A percentile compares a stretch with the other conserved stretches of the same genome.
Conservation (phyloP, 2,329 filamentous ascomycete genomes). For the Aaosphaeria arxii region DNA sequence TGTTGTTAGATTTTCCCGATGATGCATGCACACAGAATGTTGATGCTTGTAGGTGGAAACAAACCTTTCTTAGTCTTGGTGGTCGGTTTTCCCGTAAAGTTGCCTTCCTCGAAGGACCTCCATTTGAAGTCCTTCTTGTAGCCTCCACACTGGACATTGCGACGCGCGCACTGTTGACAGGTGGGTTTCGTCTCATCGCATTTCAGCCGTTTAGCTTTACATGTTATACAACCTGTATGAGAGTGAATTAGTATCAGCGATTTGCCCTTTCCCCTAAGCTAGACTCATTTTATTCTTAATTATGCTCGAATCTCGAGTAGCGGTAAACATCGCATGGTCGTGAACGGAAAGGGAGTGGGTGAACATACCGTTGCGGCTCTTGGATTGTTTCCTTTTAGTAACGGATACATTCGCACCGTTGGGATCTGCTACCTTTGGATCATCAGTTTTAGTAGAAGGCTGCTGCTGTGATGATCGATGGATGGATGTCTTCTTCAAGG, state of each 20-base stretch:
- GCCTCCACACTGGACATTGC: conserved; percentile 65
- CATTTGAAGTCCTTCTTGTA: conserved; percentile 77
- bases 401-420: conserved; percentile 25
- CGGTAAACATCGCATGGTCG: too few species aligned
- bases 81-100: conserved; percentile 45
- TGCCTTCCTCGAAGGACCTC: conserved; percentile 66
- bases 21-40: background rate
- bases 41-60: conserved; percentile 3
- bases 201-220: conserved; percentile 70
- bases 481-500: conserved; percentile 22
- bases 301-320: conserved; percentile 3
- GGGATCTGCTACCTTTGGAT: conserved; percentile 23
- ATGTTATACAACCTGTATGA: conserved; percentile 64
- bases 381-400: conserved; percentile 67
- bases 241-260: conserved; percentile 1
- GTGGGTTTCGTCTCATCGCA: conserved; percentile 70
- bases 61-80: conserved; percentile 48
- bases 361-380: conserved; percentile 69
- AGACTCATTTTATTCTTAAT: conserved; percentile 7
- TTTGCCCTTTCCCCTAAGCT: too few species aligned
- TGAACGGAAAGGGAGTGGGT: background rate
- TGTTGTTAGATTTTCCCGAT: background rate
- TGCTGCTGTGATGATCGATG: conserved; percentile 19
- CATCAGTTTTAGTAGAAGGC: conserved; percentile 15
- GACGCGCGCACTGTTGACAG: conserved; percentile 64